These are phyloP conservation scores for Solanum hybrid DNA, from an alignment of 305 asterid species.

Conservation along the genomic window DNA sequence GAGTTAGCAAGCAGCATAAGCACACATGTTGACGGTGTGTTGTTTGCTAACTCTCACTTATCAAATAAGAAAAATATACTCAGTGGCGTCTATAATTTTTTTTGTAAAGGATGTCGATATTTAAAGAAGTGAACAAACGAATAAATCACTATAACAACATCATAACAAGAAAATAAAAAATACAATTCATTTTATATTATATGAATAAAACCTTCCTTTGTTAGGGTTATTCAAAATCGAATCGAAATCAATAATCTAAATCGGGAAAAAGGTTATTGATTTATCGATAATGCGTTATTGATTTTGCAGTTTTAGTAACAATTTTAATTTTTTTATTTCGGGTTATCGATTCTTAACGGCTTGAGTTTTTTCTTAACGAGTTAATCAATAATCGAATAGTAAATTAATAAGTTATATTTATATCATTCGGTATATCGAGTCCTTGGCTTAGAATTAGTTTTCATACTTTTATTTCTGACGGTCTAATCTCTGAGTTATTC, in stretches of 20 bases:
- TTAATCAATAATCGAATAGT: background rate
- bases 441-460: background rate
- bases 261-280: no score
- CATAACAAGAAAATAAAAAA: background rate
- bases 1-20: background rate
- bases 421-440: background rate
- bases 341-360: background rate
- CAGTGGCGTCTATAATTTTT: no score
- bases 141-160: background rate
- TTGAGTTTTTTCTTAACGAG: background rate
- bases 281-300: background rate
- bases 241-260: no score
- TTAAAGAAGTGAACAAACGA: background rate
- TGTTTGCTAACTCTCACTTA: background rate
- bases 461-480: background rate
- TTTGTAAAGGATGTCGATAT: background rate
- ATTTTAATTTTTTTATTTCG: no score
- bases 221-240: background rate
- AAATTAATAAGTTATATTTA: background rate
- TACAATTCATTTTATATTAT: background rate
- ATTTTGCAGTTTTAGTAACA: background rate
- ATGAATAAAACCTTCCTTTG: background rate
- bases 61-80: no score
- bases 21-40: background rate
- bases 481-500: background rate